Evolutionary conservation across 129 eudicot genomes (phyloP), one percentile per base, ranked within the genome.

Genomic region (Dittrichia graveolens): DNA sequence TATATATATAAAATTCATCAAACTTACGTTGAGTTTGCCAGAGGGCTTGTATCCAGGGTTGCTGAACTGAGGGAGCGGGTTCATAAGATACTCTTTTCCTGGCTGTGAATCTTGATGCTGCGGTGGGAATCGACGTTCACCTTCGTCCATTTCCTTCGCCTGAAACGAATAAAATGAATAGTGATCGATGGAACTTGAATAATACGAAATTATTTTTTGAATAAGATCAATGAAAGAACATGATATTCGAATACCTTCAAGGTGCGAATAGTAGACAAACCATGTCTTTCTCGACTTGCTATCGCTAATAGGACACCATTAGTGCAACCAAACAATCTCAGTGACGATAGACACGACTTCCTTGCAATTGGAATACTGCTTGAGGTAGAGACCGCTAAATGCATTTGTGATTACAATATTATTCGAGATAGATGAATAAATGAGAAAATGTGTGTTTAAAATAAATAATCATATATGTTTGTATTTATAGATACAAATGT

Each of bases 81-180:
- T 80, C 98, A 92, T 89, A 50, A 75, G 46, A 61, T 89, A 89
- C 74, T 89, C 94, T 58, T 85, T 86, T 13, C 98, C 98, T 1
- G 94, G 95, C 77, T 92, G 94, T 3, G 78, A 24, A 5, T 83
- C 85, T 64, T 92, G 97, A 38, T 75, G 76, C 74, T 92, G 96
- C 1, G 90, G 70, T 43, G 97, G 96, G 67, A 91, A 91, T 44
- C 67, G 52, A 16, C 75, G 66, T 5, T 81, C 84, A 0, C 52
- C 81, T 24, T 62, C 73, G 16, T 50, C 49, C n/a, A 50, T 50
- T 18, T 48, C 73, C 61, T 68, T 68, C 39, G 45, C 73, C 61
- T 68, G 49, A 43, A 66, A 52, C 31, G 49, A 8, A 15, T 43
- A 0, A 24, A 24, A 24, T 2, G 31, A 24, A 24, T 24, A 24